A percentile compares a stretch with the other conserved stretches of the same genome.
These are phyloP conservation scores for Vitis rupestris DNA, from an alignment of 164 flowering plant genomes.

Conservation along the genomic window DNA sequence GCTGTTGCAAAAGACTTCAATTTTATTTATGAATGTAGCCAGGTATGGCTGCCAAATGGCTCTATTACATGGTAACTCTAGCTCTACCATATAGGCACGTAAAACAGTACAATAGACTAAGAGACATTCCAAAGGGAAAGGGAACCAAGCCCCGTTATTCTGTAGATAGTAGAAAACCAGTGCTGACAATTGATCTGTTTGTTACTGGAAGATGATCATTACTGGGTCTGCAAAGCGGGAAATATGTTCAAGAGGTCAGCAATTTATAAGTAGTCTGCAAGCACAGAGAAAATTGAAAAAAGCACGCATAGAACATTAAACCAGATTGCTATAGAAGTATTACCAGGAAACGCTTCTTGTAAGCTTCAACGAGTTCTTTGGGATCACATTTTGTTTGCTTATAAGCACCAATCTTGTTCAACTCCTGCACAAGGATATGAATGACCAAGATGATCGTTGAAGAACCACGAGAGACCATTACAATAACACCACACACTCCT, in stretches of 20 bases:
- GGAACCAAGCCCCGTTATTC: neutral
- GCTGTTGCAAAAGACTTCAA: too few relatives aligned
- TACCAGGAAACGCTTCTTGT: conserved; percentile 41
- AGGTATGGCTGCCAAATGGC: neutral
- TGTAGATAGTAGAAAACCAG: neutral
- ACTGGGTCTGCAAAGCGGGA: conserved; percentile 19
- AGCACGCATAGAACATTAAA: too few relatives aligned
- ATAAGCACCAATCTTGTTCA: conserved; percentile 55
- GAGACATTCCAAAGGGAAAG: neutral
- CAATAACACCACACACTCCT: too few relatives aligned
- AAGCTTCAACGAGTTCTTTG: conserved; percentile 16
- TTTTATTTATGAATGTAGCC: neutral
- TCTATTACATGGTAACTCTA: too few relatives aligned
- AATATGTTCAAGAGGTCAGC: neutral
- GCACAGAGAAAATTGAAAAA: too few relatives aligned
- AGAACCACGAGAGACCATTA: neutral
- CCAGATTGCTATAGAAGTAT: neutral
- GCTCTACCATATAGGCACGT: too few relatives aligned
- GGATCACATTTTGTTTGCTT: conserved; percentile 40
- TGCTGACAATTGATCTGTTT: neutral
- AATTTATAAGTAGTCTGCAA: neutral
- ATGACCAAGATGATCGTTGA: neutral
- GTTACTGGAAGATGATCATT: conserved; percentile 6
- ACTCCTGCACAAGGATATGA: conserved; percentile 32
- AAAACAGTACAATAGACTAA: too few relatives aligned